phyloP scores from a whole-genome alignment of 805 yeast genomes.

The Dipodascopsis uninucleata region DNA sequence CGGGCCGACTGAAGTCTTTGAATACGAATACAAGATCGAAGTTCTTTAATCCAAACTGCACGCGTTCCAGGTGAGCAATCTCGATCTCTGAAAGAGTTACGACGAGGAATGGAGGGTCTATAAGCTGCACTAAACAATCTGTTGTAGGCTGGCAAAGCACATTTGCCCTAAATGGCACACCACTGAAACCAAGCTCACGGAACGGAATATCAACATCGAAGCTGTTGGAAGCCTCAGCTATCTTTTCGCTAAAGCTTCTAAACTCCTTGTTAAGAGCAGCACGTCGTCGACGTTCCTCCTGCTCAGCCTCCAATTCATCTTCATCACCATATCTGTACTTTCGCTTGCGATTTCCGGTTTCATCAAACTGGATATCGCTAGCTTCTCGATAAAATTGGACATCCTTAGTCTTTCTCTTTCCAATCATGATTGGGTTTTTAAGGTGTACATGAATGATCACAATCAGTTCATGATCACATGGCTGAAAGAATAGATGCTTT shows the following conservation, averaged over 20 bases:
- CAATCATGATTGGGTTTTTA: constrained; percentile 89
- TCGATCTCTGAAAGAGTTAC: constrained; percentile 89
- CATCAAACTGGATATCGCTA: constrained; percentile 92
- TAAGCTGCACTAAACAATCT: constrained; percentile 89
- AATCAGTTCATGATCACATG: constrained; percentile 89
- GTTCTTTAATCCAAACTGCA: constrained; percentile 93
- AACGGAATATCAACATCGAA: constrained; percentile 91
- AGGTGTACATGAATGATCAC: constrained; percentile 90
- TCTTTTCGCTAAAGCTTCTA: constrained; percentile 80
- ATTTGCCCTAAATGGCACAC: constrained; percentile 94
- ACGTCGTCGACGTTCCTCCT: constrained; percentile 92
- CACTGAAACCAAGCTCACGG: constrained; percentile 93
- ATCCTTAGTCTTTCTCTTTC: constrained; percentile 91
- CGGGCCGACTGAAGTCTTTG: constrained; percentile 84
- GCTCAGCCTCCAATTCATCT: constrained; percentile 97
- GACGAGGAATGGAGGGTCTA: constrained; percentile 93
- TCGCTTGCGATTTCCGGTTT: constrained; percentile 91
- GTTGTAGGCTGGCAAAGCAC: constrained; percentile 95
- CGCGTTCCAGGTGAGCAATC: constrained; percentile 92
- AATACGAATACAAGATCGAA: constrained; percentile 95
- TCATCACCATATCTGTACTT: constrained; percentile 90
- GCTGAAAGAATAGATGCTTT: constrained; percentile 91
- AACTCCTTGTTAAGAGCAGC: constrained; percentile 89
- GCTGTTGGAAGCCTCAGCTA: constrained; percentile 83
- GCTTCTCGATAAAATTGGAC: constrained; percentile 97